Conservation (phyloP, 1,284 basidiomycete species). For the Xerocomus amazonicus region DNA sequence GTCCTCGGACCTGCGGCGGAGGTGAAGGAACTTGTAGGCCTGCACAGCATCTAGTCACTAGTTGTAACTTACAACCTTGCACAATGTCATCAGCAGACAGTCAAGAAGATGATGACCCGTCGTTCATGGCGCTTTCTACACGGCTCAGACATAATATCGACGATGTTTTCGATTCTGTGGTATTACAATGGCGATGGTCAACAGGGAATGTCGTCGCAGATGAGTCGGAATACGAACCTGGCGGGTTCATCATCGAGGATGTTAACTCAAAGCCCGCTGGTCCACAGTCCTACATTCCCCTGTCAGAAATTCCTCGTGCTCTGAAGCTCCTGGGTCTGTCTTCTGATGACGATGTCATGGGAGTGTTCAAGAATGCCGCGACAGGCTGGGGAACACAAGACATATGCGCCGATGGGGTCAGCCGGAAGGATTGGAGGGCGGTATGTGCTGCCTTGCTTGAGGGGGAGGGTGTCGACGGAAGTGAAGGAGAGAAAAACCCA, state of each 20-base stretch:
- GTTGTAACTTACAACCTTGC: not conserved
- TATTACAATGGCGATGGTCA: not conserved
- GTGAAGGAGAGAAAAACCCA: conserved; percentile 13
- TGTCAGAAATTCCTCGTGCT: conserved; percentile 59
- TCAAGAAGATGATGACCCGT: conserved; percentile 21
- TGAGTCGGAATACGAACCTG: conserved; percentile 17
- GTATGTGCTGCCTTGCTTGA: conserved; percentile 69
- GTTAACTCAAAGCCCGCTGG: not conserved
- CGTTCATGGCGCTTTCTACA: conserved; percentile 22
- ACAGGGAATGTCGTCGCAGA: conserved; percentile 13
- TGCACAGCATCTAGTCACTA: conserved; percentile 4
- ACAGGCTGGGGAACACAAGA: conserved; percentile 51
- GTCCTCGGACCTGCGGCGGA: conserved; percentile 45
- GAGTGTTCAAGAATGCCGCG: conserved; percentile 68
- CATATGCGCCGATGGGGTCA: conserved; percentile 37
- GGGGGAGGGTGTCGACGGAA: conserved; percentile 24
- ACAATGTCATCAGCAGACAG: conserved; percentile 13
- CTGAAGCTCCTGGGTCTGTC: conserved; percentile 60
- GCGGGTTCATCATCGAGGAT: conserved; percentile 31
- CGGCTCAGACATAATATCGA: conserved; percentile 28
- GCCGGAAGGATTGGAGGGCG: conserved; percentile 65
- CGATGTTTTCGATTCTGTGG: conserved; percentile 24
- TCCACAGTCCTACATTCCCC: conserved; percentile 37
- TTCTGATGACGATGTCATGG: conserved; percentile 65
- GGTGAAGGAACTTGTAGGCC: conserved; percentile 35